phyloP scores from a whole-genome alignment of 2,329 filamentous ascomycete genomes.

The Periconia sp. region DNA sequence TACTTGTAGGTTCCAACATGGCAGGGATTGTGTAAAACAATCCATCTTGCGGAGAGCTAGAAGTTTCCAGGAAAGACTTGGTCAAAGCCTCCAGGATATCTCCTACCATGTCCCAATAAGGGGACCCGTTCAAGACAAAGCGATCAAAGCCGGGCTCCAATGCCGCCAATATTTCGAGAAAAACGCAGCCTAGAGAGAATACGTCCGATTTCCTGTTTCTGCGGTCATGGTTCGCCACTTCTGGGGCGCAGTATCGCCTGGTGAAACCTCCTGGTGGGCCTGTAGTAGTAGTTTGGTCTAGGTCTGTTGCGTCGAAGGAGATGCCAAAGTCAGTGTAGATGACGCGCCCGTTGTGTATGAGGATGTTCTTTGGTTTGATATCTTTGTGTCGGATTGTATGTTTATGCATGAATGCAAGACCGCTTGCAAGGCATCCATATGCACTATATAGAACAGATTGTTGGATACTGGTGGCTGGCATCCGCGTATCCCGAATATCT shows the following conservation, averaged over 20 bases:
- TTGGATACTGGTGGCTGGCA: neutral
- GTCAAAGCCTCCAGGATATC: too few relatives aligned
- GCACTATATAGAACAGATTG: neutral
- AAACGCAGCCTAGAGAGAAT: conserved; percentile 12
- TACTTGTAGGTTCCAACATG: too few relatives aligned
- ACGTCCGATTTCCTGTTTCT: conserved; percentile 13
- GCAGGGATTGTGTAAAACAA: too few relatives aligned
- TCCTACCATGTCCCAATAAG: too few relatives aligned
- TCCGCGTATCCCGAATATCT: neutral
- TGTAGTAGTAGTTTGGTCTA: conserved; percentile 11
- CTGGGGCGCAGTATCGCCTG: conserved; percentile 16
- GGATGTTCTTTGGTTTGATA: conserved; percentile 23
- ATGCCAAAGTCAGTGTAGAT: conserved; percentile 23
- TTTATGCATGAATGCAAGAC: conserved; percentile 18
- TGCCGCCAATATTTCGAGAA: conserved; percentile 5
- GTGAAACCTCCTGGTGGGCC: conserved; percentile 11
- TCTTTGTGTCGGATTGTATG: conserved; percentile 21
- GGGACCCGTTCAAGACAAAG: too few relatives aligned
- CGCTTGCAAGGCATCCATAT: conserved; percentile 19
- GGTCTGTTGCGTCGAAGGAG: conserved; percentile 11
- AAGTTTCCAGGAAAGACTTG: too few relatives aligned
- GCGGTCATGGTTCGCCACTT: conserved; percentile 13
- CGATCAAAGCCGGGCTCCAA: neutral
- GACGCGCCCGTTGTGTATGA: conserved; percentile 13
- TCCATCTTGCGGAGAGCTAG: too few relatives aligned